These are phyloP conservation scores for Galeopsis tetrahit DNA, from an alignment of 257 asterid genomes.

Conservation along the genomic window DNA sequence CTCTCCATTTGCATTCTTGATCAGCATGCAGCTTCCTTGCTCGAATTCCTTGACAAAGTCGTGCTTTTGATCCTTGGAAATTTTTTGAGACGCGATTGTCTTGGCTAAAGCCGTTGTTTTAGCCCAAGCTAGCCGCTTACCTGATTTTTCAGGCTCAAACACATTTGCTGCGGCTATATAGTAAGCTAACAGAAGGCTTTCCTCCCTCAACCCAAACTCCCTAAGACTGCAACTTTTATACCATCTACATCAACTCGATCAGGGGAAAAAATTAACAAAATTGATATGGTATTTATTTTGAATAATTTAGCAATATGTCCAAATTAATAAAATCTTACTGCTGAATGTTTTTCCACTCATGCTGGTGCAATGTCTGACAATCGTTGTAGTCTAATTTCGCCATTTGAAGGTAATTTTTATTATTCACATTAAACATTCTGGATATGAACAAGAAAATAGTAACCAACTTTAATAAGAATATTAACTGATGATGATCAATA, in stretches of 20 bases:
- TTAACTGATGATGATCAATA: no score
- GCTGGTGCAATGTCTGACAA: background rate
- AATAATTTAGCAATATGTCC: background rate
- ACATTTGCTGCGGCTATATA: conserved; percentile 57
- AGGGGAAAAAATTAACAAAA: background rate
- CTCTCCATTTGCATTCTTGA: conserved; percentile 25
- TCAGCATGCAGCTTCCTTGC: conserved; percentile 27
- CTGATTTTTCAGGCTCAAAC: conserved; percentile 64
- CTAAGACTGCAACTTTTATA: conserved; percentile 41
- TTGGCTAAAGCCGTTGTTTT: conserved; percentile 58
- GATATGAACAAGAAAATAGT: background rate
- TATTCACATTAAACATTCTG: background rate
- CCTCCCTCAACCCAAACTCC: conserved; percentile 50
- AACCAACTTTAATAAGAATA: no score
- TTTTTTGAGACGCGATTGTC: conserved; percentile 37
- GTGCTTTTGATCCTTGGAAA: conserved; percentile 33
- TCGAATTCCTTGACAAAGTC: conserved; percentile 48
- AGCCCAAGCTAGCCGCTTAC: conserved; percentile 67
- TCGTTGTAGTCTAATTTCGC: background rate
- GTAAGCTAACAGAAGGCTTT: conserved; percentile 48
- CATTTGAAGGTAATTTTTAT: background rate
- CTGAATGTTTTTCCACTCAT: conserved; percentile 20
- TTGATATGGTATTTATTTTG: background rate
- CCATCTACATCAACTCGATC: conserved; percentile 57
- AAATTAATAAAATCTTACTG: conserved; percentile 44